Conservation (phyloP, 768 basidiomycete genomes). For the Kwoniella mangroviensis region DNA sequence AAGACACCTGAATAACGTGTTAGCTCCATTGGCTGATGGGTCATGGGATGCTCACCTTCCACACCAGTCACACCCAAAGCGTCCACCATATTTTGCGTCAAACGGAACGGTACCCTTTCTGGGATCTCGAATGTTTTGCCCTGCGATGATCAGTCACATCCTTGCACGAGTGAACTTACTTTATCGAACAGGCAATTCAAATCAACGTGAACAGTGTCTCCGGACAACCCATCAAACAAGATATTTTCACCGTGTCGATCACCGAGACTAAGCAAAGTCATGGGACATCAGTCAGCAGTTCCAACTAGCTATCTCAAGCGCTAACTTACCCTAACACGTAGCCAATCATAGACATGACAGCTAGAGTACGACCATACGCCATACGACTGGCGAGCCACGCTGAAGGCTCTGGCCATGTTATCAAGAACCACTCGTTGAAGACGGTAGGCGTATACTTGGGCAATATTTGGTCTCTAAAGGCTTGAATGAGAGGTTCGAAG, state of each 20-base stretch:
- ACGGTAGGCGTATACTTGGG: conserved; percentile 68
- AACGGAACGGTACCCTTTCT: conserved; percentile 89
- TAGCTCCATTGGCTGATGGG: neutral
- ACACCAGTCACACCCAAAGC: conserved; percentile 90
- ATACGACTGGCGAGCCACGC: conserved; percentile 91
- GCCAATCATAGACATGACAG: conserved; percentile 99
- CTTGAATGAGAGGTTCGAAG: conserved; percentile 43
- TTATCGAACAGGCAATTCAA: conserved; percentile 98
- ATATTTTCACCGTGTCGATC: conserved; percentile 98
- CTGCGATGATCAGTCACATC: conserved; percentile 49
- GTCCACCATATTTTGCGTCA: conserved; percentile 90
- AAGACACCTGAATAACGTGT: conserved; percentile 68
- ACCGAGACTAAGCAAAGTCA: conserved; percentile 70
- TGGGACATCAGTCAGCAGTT: too few species aligned
- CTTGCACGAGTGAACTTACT: conserved; percentile 60
- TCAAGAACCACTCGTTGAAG: conserved; percentile 96
- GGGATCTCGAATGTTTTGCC: conserved; percentile 85
- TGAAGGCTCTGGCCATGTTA: conserved; percentile 94
- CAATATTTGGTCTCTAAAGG: conserved; percentile 41
- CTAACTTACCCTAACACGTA: conserved; percentile 83
- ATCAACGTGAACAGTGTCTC: conserved; percentile 94
- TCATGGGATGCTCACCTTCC: conserved; percentile 67
- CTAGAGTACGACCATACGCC: conserved; percentile 82
- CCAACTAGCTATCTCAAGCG: conserved; percentile 10
- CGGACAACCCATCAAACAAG: conserved; percentile 81